Conservation (phyloP, 306 rosid genomes). For the Trifolium dubium region DNA sequence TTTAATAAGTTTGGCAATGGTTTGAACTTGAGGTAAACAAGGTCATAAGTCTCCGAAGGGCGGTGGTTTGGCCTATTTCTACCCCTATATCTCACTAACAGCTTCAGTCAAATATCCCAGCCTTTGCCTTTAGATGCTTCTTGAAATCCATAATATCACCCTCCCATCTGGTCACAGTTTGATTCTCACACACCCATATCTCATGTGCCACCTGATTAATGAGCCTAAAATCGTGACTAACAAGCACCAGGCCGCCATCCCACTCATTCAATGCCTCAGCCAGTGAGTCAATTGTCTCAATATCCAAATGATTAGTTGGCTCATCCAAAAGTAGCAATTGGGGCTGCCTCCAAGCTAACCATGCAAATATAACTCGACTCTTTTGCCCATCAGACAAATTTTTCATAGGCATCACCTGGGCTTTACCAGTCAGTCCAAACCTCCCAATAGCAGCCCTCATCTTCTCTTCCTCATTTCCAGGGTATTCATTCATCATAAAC, state of each 20-base stretch:
- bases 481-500: constrained; percentile 88
- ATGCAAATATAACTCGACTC: constrained; percentile 89
- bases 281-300: constrained; percentile 90
- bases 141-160: constrained; percentile 95
- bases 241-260: constrained; percentile 98
- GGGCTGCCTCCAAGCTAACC: constrained; percentile 94
- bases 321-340: constrained; percentile 87
- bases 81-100: constrained; percentile 11
- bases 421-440: constrained; percentile 91
- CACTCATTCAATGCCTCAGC: constrained; percentile 98
- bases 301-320: constrained; percentile 97
- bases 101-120: constrained; percentile 68
- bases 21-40: constrained; percentile 3
- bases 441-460: constrained; percentile 95
- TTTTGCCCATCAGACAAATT: constrained; percentile 95
- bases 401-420: constrained; percentile 99
- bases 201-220: constrained; percentile 95
- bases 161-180: constrained; percentile 80
- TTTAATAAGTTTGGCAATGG: background rate
- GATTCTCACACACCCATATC: constrained; percentile 93
- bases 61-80: constrained; percentile 11
- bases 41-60: constrained; percentile 1
- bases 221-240: constrained; percentile 97
- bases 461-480: constrained; percentile 91
- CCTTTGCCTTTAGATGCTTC: constrained; percentile 75